These are phyloP conservation scores for Cladosporium sp. DNA, from an alignment of 2,329 filamentous ascomycete species.

Conservation along the genomic window DNA sequence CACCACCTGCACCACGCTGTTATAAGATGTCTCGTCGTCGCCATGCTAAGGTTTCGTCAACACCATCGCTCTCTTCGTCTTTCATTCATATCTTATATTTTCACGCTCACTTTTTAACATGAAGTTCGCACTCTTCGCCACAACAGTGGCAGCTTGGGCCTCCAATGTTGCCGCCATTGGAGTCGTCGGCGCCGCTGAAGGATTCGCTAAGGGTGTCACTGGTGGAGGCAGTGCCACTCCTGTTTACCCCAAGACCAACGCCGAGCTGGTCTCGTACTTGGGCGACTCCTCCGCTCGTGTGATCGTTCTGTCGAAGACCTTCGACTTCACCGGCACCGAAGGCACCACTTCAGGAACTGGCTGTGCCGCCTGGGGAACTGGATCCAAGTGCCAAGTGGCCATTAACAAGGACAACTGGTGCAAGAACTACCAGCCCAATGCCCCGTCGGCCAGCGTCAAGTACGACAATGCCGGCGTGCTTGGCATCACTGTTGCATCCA, in stretches of 20 bases:
- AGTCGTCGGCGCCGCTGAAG: slow-evolving; percentile 36
- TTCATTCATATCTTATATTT: neutral
- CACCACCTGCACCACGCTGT: neutral
- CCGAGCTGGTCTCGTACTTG: slow-evolving; percentile 60
- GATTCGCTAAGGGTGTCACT: slow-evolving; percentile 56
- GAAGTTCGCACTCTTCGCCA: slow-evolving; percentile 13
- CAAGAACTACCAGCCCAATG: slow-evolving; percentile 53
- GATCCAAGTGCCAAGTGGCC: slow-evolving; percentile 59
- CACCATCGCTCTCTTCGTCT: neutral
- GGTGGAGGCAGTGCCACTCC: slow-evolving; percentile 58
- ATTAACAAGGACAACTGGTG: slow-evolving; percentile 62
- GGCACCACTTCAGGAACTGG: slow-evolving; percentile 54
- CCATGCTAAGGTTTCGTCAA: neutral
- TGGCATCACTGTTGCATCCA: slow-evolving; percentile 38
- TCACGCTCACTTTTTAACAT: slow-evolving; percentile 12
- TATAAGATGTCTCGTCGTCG: neutral
- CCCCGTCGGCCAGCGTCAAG: slow-evolving; percentile 39
- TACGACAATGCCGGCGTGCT: slow-evolving; percentile 40
- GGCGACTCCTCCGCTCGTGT: slow-evolving; percentile 57
- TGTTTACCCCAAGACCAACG: slow-evolving; percentile 55
- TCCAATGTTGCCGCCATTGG: slow-evolving; percentile 17
- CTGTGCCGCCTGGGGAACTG: slow-evolving; percentile 45
- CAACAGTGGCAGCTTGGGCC: slow-evolving; percentile 11
- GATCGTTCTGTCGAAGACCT: slow-evolving; percentile 57
- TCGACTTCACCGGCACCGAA: slow-evolving; percentile 58